Conservation (phyloP, 441 rosid genomes). For the Adansonia rubrostipa region DNA sequence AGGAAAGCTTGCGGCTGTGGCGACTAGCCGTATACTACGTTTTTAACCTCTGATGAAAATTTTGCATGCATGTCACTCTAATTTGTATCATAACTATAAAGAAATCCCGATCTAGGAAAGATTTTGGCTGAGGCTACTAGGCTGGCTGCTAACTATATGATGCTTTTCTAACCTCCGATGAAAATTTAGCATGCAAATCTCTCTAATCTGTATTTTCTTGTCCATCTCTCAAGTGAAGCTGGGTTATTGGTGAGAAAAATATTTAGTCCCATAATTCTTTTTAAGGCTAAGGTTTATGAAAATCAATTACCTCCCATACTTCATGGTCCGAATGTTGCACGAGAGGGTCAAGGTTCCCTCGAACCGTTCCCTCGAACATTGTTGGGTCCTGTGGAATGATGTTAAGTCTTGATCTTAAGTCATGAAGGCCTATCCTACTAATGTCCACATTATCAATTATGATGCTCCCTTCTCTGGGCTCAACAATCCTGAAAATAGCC, state of each 20-base stretch:
- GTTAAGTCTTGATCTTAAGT: slow-evolving; percentile 82
- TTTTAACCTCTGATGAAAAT: neutral
- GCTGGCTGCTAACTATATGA: neutral
- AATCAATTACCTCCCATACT: slow-evolving; percentile 74
- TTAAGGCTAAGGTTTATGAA: neutral
- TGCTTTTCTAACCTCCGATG: neutral
- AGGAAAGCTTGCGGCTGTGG: neutral
- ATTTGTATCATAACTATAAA: neutral
- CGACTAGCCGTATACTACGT: neutral
- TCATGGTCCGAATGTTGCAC: slow-evolving; percentile 62
- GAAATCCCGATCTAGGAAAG: neutral
- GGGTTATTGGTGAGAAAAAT: neutral
- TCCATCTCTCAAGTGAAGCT: neutral
- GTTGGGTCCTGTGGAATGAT: slow-evolving; percentile 97
- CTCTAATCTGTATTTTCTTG: neutral
- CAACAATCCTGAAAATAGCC: slow-evolving; percentile 86
- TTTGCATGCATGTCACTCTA: neutral
- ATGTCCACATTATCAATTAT: slow-evolving; percentile 79
- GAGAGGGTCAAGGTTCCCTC: slow-evolving; percentile 88
- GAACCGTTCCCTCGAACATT: slow-evolving; percentile 85
- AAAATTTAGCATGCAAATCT: neutral
- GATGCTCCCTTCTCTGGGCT: slow-evolving; percentile 84
- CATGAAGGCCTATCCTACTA: slow-evolving; percentile 85
- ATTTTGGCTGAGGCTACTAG: neutral
- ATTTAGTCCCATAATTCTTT: neutral